These are phyloP conservation scores for Lophiostoma macrostomum DNA, from an alignment of 495 filamentous ascomycete species.

Conservation along the genomic window DNA sequence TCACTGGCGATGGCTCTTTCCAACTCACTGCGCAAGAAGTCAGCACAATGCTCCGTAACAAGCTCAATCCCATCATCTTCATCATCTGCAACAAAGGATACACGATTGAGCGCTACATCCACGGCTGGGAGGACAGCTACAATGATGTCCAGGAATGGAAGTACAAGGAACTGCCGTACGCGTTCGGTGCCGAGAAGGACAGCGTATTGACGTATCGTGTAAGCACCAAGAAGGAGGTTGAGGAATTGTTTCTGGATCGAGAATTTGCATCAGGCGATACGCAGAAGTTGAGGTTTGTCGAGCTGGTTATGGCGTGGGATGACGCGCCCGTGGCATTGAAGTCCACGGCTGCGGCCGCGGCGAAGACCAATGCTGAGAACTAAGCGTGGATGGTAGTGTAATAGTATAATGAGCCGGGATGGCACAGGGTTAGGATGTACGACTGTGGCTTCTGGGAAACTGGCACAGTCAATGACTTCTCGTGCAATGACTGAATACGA, in stretches of 20 bases:
- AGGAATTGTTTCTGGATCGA: slow-evolving; percentile 62
- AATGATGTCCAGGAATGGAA: slow-evolving; percentile 52
- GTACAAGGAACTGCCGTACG: slow-evolving; percentile 58
- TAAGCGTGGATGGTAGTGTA: neutral
- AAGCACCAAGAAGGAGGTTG: slow-evolving; percentile 67
- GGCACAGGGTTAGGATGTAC: neutral
- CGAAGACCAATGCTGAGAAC: slow-evolving; percentile 60
- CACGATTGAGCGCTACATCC: slow-evolving; percentile 52
- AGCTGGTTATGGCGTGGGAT: slow-evolving; percentile 79
- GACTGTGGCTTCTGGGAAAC: neutral
- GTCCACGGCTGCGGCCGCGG: slow-evolving; percentile 61
- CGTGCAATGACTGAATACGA: too few relatives aligned
- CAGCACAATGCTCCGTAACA: slow-evolving; percentile 77
- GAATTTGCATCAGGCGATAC: slow-evolving; percentile 54
- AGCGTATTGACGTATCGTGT: slow-evolving; percentile 64
- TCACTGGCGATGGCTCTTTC: slow-evolving; percentile 83
- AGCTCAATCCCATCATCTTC: slow-evolving; percentile 73
- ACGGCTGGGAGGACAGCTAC: slow-evolving; percentile 48
- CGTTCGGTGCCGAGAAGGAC: slow-evolving; percentile 62
- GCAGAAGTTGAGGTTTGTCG: slow-evolving; percentile 65
- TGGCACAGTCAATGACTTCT: too few relatives aligned
- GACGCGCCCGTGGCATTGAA: slow-evolving; percentile 74
- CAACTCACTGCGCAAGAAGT: slow-evolving; percentile 84
- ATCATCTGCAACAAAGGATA: slow-evolving; percentile 53
- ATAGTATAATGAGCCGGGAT: neutral